phyloP scores from a whole-genome alignment of 768 basidiomycete species.

The Clitopilus passeckerianus region DNA sequence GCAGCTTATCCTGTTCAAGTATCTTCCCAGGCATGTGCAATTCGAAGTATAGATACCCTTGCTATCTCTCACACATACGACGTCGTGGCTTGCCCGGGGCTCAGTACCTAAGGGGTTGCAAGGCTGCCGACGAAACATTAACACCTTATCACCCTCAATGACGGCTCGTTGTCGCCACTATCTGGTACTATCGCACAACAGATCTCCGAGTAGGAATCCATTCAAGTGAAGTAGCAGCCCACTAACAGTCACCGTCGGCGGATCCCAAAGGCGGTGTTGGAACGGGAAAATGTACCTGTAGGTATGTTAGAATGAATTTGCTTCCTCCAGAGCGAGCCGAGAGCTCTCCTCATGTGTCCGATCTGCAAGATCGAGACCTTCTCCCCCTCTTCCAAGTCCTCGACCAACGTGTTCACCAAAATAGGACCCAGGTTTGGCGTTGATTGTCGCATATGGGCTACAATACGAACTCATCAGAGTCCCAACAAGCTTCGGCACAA shows the following conservation, averaged over 20 bases:
- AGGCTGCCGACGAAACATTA: background rate
- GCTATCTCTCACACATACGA: background rate
- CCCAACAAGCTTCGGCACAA: slow-evolving; percentile 1
- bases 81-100: background rate
- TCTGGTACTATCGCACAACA: background rate
- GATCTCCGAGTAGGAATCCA: background rate
- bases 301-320: background rate
- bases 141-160: background rate
- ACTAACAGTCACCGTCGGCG: background rate
- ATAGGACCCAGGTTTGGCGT: background rate
- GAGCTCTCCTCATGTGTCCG: background rate
- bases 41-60: no score
- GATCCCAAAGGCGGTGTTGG: background rate
- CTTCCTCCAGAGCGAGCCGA: background rate
- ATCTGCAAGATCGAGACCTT: background rate
- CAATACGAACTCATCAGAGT: slow-evolving; percentile 2
- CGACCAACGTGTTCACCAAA: background rate
- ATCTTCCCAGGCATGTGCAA: background rate
- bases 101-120: background rate
- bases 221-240: background rate
- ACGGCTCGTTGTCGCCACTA: background rate
- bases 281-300: background rate
- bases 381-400: background rate
- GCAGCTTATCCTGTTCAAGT: background rate
- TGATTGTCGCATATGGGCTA: background rate